phyloP scores from a whole-genome alignment of 2,329 filamentous ascomycete species.

The Trematosphaeria pertusa region DNA sequence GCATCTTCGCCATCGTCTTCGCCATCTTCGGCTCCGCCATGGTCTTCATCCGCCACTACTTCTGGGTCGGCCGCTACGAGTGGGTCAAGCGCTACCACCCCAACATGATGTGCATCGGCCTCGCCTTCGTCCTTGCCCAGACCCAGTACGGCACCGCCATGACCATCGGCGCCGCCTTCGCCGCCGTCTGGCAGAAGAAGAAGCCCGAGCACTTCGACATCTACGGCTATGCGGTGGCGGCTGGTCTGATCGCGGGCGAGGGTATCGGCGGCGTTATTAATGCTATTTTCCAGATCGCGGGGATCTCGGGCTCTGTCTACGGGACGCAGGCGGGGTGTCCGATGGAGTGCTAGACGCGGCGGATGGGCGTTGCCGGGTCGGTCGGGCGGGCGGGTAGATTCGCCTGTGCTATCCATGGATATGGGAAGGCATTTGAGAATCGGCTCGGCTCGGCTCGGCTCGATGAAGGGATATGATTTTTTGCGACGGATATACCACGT shows the following conservation, averaged over 20 bases:
- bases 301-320: slow-evolving; percentile 50
- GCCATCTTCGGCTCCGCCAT: slow-evolving; percentile 59
- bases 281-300: slow-evolving; percentile 58
- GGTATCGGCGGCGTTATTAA: slow-evolving; percentile 70
- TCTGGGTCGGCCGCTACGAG: slow-evolving; percentile 59
- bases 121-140: slow-evolving; percentile 65
- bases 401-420: too few relatives aligned
- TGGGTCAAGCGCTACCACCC: slow-evolving; percentile 64
- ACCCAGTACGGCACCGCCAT: slow-evolving; percentile 67
- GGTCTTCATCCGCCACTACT: slow-evolving; percentile 63
- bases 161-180: slow-evolving; percentile 61
- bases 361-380: too few relatives aligned
- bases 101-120: slow-evolving; percentile 68
- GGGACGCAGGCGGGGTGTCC: slow-evolving; percentile 54
- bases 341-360: slow-evolving; percentile 13
- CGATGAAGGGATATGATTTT: background rate
- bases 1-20: slow-evolving; percentile 65
- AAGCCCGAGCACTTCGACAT: slow-evolving; percentile 62
- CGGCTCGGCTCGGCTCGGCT: background rate
- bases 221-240: slow-evolving; percentile 66
- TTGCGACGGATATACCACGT: background rate
- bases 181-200: slow-evolving; percentile 63
- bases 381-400: too few relatives aligned
- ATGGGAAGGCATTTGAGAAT: background rate
- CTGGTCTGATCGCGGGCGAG: slow-evolving; percentile 68